Percentiles rank a stretch among this genome's conserved stretches.
Evolutionary conservation across 768 basidiomycete species (phyloP).

Genomic region (Termitomyces sp.): DNA sequence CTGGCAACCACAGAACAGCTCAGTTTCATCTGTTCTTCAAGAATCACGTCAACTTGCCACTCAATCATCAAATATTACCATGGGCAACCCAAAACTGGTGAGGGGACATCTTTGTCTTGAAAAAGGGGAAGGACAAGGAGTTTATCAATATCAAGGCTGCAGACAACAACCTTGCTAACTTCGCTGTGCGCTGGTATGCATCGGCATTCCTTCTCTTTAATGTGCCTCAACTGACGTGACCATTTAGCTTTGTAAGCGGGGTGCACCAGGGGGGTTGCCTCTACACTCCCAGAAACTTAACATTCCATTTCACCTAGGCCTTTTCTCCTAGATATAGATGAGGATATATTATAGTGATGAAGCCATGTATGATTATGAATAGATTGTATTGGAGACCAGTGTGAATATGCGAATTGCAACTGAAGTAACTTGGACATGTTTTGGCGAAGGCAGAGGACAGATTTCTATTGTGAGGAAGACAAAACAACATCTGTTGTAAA

Average conservation of each 20-base stretch:
- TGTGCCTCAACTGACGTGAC: not conserved
- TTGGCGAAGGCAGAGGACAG: too few relatives aligned
- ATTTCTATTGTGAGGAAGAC: too few relatives aligned
- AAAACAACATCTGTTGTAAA: too few relatives aligned
- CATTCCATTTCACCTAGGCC: not conserved
- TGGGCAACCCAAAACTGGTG: not conserved
- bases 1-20: not conserved
- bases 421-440: too few relatives aligned
- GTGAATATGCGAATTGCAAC: too few relatives aligned
- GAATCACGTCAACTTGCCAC: not conserved
- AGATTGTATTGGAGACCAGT: too few relatives aligned
- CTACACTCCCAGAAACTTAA: not conserved
- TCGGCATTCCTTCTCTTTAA: not conserved
- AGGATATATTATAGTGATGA: too few relatives aligned
- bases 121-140: not conserved
- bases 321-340: too few relatives aligned
- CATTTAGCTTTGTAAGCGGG: not conserved
- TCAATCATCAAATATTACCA: not conserved
- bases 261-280: not conserved
- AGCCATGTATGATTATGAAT: too few relatives aligned
- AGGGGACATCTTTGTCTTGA: not conserved
- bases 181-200: not conserved
- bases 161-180: not conserved
- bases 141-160: not conserved
- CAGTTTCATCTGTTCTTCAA: not conserved